Percentiles rank a stretch among this genome's conserved stretches.
Evolutionary conservation across 495 filamentous ascomycete genomes (phyloP).

Genomic region (Neurospora sp.): DNA sequence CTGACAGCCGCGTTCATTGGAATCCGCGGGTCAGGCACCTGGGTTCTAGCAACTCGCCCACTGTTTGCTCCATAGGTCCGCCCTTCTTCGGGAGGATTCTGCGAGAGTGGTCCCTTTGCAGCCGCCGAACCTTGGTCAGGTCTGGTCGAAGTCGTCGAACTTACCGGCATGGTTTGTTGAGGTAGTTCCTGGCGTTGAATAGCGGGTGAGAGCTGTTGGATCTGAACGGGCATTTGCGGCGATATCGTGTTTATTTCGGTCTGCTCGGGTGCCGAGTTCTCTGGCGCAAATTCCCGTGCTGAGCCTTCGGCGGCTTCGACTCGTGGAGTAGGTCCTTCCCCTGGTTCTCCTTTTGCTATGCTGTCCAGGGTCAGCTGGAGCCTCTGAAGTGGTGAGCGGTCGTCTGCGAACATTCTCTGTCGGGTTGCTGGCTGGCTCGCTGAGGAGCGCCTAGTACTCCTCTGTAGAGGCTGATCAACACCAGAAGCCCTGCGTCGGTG

Average conservation of each 20-base stretch:
- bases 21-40: conserved; percentile 20
- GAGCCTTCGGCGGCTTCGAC: conserved; percentile 63
- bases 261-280: conserved; percentile 2
- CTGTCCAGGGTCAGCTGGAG: conserved; percentile 79
- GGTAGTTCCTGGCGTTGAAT: conserved; percentile 5
- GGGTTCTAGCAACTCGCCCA: conserved; percentile 18
- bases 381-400: conserved; percentile 83
- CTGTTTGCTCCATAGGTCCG: conserved; percentile 16
- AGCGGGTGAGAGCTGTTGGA: conserved; percentile 4
- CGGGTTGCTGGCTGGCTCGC: conserved; percentile 14
- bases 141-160: conserved; percentile 13
- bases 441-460: conserved; percentile 16
- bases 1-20: conserved; percentile 11
- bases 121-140: conserved; percentile 2
- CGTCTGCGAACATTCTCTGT: conserved; percentile 52
- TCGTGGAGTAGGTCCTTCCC: conserved; percentile 41
- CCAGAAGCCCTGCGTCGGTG: conserved; percentile 20
- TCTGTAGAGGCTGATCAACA: conserved; percentile 19
- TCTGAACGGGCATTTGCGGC: conserved; percentile 16
- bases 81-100: conserved; percentile 27
- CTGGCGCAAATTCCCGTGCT: conserved; percentile 38
- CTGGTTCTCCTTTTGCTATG: conserved; percentile 85
- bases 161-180: neutral
- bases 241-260: conserved; percentile 9
- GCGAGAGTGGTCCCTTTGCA: conserved; percentile 23